Conservation (phyloP, 257 asterid genomes). For the Solanum appendiculatum region DNA sequence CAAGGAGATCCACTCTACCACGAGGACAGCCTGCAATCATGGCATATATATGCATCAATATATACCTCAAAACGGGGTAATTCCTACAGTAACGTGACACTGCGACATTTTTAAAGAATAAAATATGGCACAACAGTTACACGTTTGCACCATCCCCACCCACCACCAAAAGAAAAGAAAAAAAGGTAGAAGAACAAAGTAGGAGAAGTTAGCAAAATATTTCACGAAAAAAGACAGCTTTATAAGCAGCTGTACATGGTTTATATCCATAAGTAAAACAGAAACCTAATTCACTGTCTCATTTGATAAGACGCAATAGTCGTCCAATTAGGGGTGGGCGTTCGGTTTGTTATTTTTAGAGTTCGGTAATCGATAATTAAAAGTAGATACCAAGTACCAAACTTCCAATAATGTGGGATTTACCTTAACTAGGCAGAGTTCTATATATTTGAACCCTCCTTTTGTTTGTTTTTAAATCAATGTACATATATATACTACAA, state of each 20-base stretch:
- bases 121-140: not conserved
- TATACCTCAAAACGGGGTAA: not conserved
- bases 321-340: not conserved
- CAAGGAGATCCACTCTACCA: conserved; percentile 26
- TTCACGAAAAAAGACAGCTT: not conserved
- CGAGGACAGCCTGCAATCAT: conserved; percentile 32
- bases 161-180: not conserved
- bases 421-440: not conserved
- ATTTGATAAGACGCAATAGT: not conserved
- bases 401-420: not conserved
- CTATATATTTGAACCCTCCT: not conserved
- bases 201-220: not conserved
- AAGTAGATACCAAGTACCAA: not conserved
- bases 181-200: not conserved
- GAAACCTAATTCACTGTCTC: not conserved
- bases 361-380: not conserved
- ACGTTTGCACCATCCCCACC: not conserved
- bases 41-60: conserved; percentile 6
- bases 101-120: not conserved
- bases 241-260: not conserved
- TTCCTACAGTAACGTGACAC: not conserved
- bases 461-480: not conserved
- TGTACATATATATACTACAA: not conserved
- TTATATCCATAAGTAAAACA: not conserved
- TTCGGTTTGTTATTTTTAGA: not conserved